Base-by-base conservation (phyloP, 306 rosid genomes). In the Pyrus betulifolia region DNA sequence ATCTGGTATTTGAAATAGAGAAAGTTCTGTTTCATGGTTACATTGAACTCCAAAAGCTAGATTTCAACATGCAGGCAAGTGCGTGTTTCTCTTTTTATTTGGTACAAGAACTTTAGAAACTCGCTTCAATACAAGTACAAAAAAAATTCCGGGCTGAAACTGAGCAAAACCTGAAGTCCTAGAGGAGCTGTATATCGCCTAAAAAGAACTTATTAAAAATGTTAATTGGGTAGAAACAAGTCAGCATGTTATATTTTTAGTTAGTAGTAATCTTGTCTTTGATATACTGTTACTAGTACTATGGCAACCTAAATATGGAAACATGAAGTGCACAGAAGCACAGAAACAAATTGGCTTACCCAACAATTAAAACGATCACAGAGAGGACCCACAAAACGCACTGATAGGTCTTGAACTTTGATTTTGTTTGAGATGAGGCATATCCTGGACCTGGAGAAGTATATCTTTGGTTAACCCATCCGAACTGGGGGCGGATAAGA, bases 401-500 rank as follows among this genome's bases (percentile, higher is more conserved):
- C 81, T 95, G 97, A 66, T 95, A 95, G 72, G 77, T 85, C 86
- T 90, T 95, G 90, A 90, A 95, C 76, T 85, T 95, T 30, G 82
- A 85, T 82, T 78, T 82, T 64, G n/a, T 74, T n/a, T 89, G 67
- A 74, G 82, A 42, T 14, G 91, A 61, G 68, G 86, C 72, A 58
- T 82, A 63, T 74, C 80, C 82, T 22, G 79, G 62, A 69, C 80
- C 78, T 6, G 79, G 60, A 71, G 85, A 72, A 84, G 84, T 69
- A 77, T 88, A 90, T 89, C 89, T 87, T 82, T 82, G 97, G 85
- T 84, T 85, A 78, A 95, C 86, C 98, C 97, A 95, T 59, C 91
- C 93, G 30, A 92, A 92, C 82, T 95, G 98, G 27, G 98, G 98
- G 42, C 98, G 98, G 74, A 92, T 90, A 72, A 95, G 79, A 85